A percentile compares a stretch with the other conserved stretches of the same genome.
Evolutionary conservation across 192 early-diverging fungal genomes (phyloP).

Genomic region (Backusella mclennaniae): DNA sequence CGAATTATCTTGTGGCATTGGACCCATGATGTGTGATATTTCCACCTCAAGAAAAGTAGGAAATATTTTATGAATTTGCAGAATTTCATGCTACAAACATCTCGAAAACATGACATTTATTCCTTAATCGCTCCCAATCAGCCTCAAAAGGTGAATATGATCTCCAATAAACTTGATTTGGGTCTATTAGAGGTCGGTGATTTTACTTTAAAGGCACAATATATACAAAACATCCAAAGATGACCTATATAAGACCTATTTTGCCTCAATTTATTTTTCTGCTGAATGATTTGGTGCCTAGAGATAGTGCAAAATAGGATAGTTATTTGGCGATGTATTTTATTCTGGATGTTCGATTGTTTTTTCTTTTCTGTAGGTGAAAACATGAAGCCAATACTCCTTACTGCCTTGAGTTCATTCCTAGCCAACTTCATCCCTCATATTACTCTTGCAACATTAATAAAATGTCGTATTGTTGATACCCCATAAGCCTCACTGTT

Average conservation of each 20-base stretch:
- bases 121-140: no score
- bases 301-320: no score
- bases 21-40: conserved; percentile 93
- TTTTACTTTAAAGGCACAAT: no score
- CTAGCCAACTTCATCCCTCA: conserved; percentile 43
- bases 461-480: not conserved
- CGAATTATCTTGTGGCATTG: conserved; percentile 86
- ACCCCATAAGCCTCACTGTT: not conserved
- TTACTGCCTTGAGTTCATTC: conserved; percentile 72
- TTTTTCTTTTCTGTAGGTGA: conserved; percentile 39
- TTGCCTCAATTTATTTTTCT: no score
- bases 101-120: conserved; percentile 75
- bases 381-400: conserved; percentile 96
- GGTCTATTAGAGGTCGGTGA: no score
- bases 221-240: no score
- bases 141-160: no score
- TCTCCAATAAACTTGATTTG: no score
- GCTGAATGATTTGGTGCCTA: no score
- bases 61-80: conserved; percentile 74
- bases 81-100: conserved; percentile 83
- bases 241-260: no score
- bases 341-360: no score
- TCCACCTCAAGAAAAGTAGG: conserved; percentile 86
- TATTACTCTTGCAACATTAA: not conserved
- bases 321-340: no score